Conservation (phyloP, 1,139 yeast genomes). For the Citeromyces siamensis region DNA sequence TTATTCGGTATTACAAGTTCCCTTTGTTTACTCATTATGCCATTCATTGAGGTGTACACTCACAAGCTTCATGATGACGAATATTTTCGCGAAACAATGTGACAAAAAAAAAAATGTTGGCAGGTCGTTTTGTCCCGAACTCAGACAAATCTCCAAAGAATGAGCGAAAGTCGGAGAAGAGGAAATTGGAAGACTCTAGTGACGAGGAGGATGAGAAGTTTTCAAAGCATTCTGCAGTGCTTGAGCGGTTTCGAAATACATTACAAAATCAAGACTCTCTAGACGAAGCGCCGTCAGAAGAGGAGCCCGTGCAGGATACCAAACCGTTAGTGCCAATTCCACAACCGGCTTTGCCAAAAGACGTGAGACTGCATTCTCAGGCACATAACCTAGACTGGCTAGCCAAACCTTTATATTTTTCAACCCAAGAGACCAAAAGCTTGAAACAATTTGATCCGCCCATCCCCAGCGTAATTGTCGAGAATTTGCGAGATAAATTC, state of each 20-base stretch:
- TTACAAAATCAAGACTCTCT: constrained; percentile 15
- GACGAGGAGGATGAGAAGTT: constrained; percentile 4
- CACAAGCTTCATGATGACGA: no score
- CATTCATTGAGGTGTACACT: no score
- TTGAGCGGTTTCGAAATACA: constrained; percentile 27
- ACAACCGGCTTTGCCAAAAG: constrained; percentile 58
- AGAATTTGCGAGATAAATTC: constrained; percentile 28
- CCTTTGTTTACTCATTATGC: no score
- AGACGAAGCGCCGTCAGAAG: constrained; percentile 10
- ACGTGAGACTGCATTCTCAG: constrained; percentile 25
- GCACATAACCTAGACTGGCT: constrained; percentile 50
- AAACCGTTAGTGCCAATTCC: constrained; percentile 71
- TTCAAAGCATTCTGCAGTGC: constrained; percentile 20
- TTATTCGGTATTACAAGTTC: no score
- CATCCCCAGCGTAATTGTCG: constrained; percentile 25
- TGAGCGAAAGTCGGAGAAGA: constrained; percentile 9
- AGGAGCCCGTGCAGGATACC: constrained; percentile 18
- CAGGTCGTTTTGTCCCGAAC: constrained; percentile 36
- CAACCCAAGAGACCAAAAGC: constrained; percentile 27
- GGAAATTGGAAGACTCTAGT: constrained; percentile 8
- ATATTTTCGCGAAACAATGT: no score
- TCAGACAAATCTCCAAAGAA: constrained; percentile 9
- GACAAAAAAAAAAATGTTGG: constrained; percentile 36
- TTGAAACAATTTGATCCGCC: constrained; percentile 26
- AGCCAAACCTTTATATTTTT: constrained; percentile 45